Conservation (phyloP, 768 basidiomycete genomes). For the Lyophyllum atratum region DNA sequence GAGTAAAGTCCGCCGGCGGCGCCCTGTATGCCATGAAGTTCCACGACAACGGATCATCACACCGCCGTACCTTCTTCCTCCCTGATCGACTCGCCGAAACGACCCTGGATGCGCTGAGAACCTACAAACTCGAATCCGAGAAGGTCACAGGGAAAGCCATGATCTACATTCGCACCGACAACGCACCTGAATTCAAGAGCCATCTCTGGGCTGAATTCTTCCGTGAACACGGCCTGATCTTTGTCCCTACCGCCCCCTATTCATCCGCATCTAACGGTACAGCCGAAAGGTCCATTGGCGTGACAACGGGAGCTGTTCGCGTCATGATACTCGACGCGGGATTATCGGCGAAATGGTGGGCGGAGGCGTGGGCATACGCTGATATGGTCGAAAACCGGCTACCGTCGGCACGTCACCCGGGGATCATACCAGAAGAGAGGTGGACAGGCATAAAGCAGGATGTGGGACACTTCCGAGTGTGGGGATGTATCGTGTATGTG, state of each 20-base stretch:
- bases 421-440: conserved; percentile 13
- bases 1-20: background rate
- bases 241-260: background rate
- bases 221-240: background rate
- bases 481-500: background rate
- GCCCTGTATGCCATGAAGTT: background rate
- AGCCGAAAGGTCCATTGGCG: background rate
- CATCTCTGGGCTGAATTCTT: background rate
- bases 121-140: background rate
- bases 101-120: background rate
- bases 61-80: background rate
- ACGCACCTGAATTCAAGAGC: background rate
- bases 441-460: background rate
- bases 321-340: conserved; percentile 4
- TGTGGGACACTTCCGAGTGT: background rate
- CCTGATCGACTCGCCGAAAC: background rate
- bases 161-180: background rate
- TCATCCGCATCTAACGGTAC: background rate
- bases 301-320: background rate
- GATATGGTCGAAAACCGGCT: conserved; percentile 9
- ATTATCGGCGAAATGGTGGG: background rate
- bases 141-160: background rate
- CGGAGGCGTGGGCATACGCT: conserved; percentile 3
- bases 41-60: background rate
- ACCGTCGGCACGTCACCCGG: background rate